Base-by-base conservation (phyloP, 1,284 basidiomycete genomes). In the Puccinia triticina region DNA sequence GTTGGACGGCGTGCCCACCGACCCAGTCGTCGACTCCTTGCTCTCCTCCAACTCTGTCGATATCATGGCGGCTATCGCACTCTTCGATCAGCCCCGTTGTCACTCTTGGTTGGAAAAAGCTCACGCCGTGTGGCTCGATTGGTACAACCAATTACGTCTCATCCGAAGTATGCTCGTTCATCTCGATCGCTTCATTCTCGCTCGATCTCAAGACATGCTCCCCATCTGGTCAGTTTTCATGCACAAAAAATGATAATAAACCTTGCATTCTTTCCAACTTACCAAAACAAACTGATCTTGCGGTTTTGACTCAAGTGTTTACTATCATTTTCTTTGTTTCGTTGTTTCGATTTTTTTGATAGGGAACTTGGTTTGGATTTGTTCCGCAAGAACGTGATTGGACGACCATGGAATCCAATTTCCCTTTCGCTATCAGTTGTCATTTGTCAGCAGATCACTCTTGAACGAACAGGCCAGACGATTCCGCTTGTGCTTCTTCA, bases 111-210 rank as follows among this genome's bases (percentile, higher is more conserved):
- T 77, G n/a, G 53, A 69, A 55, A 34, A 40, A 71, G 14, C 55
- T 16, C 40, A 69, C 12, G 4, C 43, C 34, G 43, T 43, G 12
- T 79, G 77, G 77, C 61, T 43, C 14, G 32, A 48, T 18, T 71
- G 66, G 64, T 71, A 55, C 53, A 29, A 72, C 40, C 77, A 69
- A 69, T 43, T 79, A 12, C 34, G 50, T 16, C 43, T 79, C 32
- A 72, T 79, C 40, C 77, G 66, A 12, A 43, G 46, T 4, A 79
- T 79, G 32, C 66, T 79, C 16, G 29, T 79, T n/a, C 55, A 71
- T 71, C 50, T 79, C 21, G 77, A 79, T 79, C 77, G 77, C n/a
- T 64, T 50, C 48, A n/a, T 77, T 77, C 40, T 40, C 12, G 48
- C 48, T 32, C 76, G 46, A 50, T 48, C 59, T 34, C 46, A 77